Conservation (phyloP, 306 rosid genomes). For the Pyrus pyrifolia region DNA sequence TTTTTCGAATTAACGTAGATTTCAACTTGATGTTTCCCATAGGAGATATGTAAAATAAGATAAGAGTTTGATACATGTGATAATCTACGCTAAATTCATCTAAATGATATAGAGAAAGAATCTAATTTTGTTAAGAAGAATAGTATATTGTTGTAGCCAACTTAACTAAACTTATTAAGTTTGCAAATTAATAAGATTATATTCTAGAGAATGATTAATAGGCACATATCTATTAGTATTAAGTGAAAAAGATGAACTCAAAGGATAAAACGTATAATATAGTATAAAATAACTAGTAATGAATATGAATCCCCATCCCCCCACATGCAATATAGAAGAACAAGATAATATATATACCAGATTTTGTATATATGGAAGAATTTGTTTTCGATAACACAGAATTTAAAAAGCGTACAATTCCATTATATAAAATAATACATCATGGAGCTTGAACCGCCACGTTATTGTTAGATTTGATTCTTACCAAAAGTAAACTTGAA, state of each 20-base stretch:
- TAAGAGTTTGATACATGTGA: no score
- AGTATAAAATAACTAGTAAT: not conserved
- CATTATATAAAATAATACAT: not conserved
- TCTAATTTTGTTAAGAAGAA: no score
- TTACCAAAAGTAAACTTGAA: no score
- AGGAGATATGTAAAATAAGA: no score
- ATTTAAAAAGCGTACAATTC: constrained; percentile 26
- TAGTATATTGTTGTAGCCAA: no score
- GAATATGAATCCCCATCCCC: not conserved
- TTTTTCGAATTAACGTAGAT: not conserved
- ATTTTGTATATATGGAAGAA: not conserved
- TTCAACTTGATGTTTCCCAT: no score
- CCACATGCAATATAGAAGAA: not conserved
- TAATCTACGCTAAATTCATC: no score
- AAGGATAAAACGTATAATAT: not conserved
- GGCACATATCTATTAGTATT: not conserved
- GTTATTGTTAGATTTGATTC: no score
- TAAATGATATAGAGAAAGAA: no score
- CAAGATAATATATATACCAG: not conserved
- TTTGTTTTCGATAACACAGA: constrained; percentile 4
- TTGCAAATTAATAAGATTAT: no score
- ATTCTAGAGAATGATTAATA: not conserved
- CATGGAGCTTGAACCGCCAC: not conserved
- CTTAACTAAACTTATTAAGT: no score
- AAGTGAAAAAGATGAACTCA: not conserved